Conservation (phyloP, 1,284 basidiomycete species). For the Ceratobasidium papillatum region DNA sequence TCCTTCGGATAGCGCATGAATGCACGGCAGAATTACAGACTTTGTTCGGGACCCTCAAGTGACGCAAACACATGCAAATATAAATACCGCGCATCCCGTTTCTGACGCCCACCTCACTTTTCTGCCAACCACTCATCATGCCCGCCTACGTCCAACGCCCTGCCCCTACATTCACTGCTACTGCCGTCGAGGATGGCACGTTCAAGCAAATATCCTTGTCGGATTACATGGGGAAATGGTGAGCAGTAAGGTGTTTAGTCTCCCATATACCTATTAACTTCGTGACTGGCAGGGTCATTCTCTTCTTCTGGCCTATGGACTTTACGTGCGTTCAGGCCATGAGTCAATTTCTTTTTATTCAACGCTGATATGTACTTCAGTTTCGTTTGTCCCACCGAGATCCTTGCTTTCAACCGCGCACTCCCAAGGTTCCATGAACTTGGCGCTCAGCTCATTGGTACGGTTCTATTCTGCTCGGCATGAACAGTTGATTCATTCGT, state of each 20-base stretch:
- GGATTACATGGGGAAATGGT: constrained; percentile 86
- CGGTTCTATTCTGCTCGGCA: constrained; percentile 45
- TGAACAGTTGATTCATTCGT: not conserved
- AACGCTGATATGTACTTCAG: constrained; percentile 61
- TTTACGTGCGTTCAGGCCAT: constrained; percentile 45
- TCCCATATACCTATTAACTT: constrained; percentile 42
- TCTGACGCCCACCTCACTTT: not conserved
- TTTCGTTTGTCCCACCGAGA: constrained; percentile 92
- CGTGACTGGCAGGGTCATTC: constrained; percentile 66
- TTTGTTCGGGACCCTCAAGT: constrained; percentile 25
- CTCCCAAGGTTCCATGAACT: constrained; percentile 76
- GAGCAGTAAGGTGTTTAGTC: constrained; percentile 42
- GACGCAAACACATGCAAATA: constrained; percentile 12
- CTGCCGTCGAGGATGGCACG: constrained; percentile 75
- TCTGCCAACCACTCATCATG: constrained; percentile 55
- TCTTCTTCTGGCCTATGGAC: constrained; percentile 83
- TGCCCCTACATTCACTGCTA: constrained; percentile 78
- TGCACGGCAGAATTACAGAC: not conserved
- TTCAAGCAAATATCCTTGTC: constrained; percentile 79
- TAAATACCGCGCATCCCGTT: constrained; percentile 37
- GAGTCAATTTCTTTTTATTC: constrained; percentile 23
- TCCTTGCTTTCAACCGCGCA: constrained; percentile 90
- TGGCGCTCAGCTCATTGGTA: constrained; percentile 78
- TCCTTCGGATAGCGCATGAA: not conserved
- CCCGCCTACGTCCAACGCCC: constrained; percentile 77